Evolutionary conservation across 805 yeast genomes (phyloP).

Genomic region (Candida boleticola): DNA sequence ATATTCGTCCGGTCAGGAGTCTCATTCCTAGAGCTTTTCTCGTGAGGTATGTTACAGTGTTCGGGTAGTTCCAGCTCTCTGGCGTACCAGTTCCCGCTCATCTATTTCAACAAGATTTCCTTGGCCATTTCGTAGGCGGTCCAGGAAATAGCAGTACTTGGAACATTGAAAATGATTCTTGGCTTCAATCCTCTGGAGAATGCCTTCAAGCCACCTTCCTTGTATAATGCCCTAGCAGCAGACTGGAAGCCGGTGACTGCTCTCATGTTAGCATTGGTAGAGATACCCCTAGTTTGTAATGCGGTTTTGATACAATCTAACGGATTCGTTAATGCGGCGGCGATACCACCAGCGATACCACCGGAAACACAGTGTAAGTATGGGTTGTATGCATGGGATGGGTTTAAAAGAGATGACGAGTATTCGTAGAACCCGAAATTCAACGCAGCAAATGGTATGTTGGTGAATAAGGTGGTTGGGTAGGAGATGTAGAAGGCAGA

Average conservation of each 20-base stretch:
- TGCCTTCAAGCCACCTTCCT: constrained; percentile 59
- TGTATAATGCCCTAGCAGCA: constrained; percentile 68
- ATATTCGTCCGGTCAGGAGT: too few relatives aligned
- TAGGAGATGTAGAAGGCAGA: constrained; percentile 87
- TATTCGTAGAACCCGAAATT: constrained; percentile 93
- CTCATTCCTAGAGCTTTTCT: too few relatives aligned
- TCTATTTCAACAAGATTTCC: constrained; percentile 50
- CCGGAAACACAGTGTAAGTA: constrained; percentile 90
- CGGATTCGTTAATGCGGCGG: constrained; percentile 94
- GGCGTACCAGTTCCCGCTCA: too few relatives aligned
- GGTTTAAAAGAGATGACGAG: constrained; percentile 74
- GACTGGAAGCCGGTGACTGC: constrained; percentile 62
- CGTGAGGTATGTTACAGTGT: too few relatives aligned
- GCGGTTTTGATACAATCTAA: constrained; percentile 91
- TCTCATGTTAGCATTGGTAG: constrained; percentile 46
- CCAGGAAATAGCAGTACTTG: constrained; percentile 96
- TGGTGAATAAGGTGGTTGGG: constrained; percentile 90
- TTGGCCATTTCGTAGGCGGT: constrained; percentile 98
- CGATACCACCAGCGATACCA: constrained; percentile 89
- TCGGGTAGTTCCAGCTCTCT: too few relatives aligned
- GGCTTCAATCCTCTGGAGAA: constrained; percentile 87
- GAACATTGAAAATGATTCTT: constrained; percentile 87
- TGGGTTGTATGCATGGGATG: constrained; percentile 78
- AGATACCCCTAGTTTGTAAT: constrained; percentile 74
- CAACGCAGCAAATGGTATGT: constrained; percentile 91